phyloP scores from a whole-genome alignment of 768 basidiomycete genomes.

The Dacryopinax primogenitus region DNA sequence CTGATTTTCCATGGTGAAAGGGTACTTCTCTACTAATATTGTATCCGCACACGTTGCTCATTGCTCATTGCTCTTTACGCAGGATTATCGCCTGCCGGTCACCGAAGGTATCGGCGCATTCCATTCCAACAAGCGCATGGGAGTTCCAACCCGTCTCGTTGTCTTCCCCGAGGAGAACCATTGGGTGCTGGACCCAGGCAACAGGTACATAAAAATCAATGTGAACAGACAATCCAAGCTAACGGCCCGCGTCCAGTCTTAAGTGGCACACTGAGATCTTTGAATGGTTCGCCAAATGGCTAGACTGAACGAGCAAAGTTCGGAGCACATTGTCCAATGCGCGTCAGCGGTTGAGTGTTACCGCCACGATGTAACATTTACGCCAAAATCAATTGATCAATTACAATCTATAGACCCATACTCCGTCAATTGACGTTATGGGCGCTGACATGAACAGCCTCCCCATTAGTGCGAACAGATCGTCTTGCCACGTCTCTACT shows the following conservation, averaged over 20 bases:
- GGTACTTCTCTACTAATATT: conserved; percentile 8
- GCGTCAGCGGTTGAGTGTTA: conserved; percentile 15
- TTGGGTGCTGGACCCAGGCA: conserved; percentile 74
- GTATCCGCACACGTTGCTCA: neutral
- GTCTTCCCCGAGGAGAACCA: conserved; percentile 88
- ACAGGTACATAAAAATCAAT: conserved; percentile 36
- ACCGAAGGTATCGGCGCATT: conserved; percentile 72
- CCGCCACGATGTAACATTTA: neutral
- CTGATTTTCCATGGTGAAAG: conserved; percentile 76
- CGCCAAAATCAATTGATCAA: neutral
- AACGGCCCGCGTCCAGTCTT: conserved; percentile 35
- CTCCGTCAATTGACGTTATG: conserved; percentile 18
- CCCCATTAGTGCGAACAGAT: conserved; percentile 29
- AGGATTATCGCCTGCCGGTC: conserved; percentile 74
- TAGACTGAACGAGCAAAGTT: conserved; percentile 22
- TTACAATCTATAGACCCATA: neutral
- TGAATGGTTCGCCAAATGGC: conserved; percentile 58
- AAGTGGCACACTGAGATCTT: conserved; percentile 96
- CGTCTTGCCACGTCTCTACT: conserved; percentile 27
- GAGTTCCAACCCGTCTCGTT: conserved; percentile 60
- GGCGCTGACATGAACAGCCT: conserved; percentile 28
- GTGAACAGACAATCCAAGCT: neutral
- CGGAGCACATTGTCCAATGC: neutral
- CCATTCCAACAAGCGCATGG: conserved; percentile 67
- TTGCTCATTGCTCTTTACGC: neutral